These are phyloP conservation scores for Heracleum sosnowskyi DNA, from an alignment of 129 eudicot genomes.

Conservation along the genomic window DNA sequence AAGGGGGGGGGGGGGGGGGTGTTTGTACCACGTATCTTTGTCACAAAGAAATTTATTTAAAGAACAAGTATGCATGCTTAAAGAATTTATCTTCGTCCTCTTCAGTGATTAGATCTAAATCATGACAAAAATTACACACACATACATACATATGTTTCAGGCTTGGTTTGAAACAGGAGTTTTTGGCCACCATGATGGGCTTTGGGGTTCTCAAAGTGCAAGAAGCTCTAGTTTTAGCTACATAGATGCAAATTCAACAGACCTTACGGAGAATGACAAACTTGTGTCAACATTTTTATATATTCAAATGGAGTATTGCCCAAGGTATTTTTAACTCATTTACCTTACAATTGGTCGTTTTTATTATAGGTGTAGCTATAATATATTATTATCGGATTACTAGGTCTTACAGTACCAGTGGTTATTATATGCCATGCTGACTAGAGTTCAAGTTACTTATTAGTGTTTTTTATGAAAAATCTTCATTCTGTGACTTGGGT, in stretches of 20 bases:
- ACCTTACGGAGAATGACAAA: slow-evolving; percentile 41
- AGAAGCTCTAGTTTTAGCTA: slow-evolving; percentile 55
- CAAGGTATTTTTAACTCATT: slow-evolving; percentile 39
- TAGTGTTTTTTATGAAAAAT: too few species aligned
- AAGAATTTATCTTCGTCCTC: not conserved
- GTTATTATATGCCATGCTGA: not conserved
- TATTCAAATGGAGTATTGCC: slow-evolving; percentile 99
- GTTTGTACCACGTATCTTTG: not conserved
- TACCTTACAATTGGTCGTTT: not conserved
- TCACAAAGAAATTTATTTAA: not conserved
- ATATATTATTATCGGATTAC: slow-evolving; percentile 14
- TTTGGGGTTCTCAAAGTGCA: slow-evolving; percentile 62
- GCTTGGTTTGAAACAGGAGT: slow-evolving; percentile 98
- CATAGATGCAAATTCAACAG: slow-evolving; percentile 44
- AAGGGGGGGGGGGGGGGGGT: not conserved
- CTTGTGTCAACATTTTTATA: slow-evolving; percentile 75
- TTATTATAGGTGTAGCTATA: not conserved
- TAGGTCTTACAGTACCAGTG: not conserved
- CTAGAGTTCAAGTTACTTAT: too few species aligned
- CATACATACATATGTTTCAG: slow-evolving; percentile 34
- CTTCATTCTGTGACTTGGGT: too few species aligned
- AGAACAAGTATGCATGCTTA: not conserved
- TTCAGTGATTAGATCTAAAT: not conserved
- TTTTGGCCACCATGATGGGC: slow-evolving; percentile 31
- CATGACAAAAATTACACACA: too few species aligned